Percentiles rank a stretch among this genome's conserved stretches.
These are phyloP conservation scores for Candida tammaniensis DNA, from an alignment of 805 yeast genomes.

Conservation along the genomic window DNA sequence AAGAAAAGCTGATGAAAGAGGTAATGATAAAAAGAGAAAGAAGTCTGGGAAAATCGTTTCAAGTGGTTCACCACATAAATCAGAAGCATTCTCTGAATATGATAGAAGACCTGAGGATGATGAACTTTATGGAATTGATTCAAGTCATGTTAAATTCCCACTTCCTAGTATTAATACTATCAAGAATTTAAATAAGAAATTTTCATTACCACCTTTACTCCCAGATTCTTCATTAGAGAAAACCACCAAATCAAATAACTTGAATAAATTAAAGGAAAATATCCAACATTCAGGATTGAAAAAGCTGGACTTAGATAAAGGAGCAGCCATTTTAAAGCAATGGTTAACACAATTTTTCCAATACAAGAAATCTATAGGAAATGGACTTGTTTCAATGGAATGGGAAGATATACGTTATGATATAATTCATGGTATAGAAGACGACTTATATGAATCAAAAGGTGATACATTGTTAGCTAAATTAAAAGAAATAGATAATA, in stretches of 20 bases:
- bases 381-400: constrained; percentile 38
- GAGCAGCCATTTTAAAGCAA: constrained; percentile 23
- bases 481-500: background rate
- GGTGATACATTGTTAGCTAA: constrained; percentile 19
- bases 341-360: constrained; percentile 35
- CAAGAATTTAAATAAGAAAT: constrained; percentile 6
- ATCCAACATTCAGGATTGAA: constrained; percentile 22
- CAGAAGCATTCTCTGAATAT: background rate
- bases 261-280: constrained; percentile 7
- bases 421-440: constrained; percentile 33
- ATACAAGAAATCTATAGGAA: constrained; percentile 32
- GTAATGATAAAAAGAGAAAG: constrained; percentile 7
- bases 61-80: background rate
- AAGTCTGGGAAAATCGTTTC: background rate
- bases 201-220: constrained; percentile 5
- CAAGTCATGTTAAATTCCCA: constrained; percentile 21
- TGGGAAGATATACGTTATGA: constrained; percentile 44
- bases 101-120: constrained; percentile 3
- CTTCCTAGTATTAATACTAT: constrained; percentile 18
- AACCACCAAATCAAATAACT: background rate
- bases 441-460: constrained; percentile 30
- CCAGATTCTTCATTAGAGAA: constrained; percentile 3
- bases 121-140: constrained; percentile 2
- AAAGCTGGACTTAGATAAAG: constrained; percentile 25
- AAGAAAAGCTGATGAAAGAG: constrained; percentile 3